Evolutionary conservation across 768 basidiomycete species (phyloP).

Genomic region (Amanita muscaria): DNA sequence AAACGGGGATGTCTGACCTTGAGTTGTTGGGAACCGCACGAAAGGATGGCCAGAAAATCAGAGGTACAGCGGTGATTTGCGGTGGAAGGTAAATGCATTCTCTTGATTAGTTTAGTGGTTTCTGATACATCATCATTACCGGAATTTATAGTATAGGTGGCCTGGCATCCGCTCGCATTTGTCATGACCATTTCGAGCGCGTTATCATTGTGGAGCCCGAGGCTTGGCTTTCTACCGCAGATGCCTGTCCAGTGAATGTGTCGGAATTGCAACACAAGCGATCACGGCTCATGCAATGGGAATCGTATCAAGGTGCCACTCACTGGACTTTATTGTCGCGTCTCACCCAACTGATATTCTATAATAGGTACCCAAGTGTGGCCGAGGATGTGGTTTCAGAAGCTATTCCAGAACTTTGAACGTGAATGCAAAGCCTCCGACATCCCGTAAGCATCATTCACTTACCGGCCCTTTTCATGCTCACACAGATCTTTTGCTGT

Average conservation of each 20-base stretch:
- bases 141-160: neutral
- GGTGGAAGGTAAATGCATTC: neutral
- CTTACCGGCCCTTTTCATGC: no score
- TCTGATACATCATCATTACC: neutral
- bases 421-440: neutral
- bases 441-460: neutral
- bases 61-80: neutral
- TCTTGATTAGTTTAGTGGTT: neutral
- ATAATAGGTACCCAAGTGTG: neutral
- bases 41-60: neutral
- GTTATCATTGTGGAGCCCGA: constrained; percentile 1
- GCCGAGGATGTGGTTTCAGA: neutral
- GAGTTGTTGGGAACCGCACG: neutral
- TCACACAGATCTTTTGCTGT: no score
- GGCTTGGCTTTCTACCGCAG: neutral
- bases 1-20: neutral
- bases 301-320: neutral
- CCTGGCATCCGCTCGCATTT: neutral
- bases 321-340: no score
- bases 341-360: neutral
- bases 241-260: neutral
- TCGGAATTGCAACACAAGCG: neutral
- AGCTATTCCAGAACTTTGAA: neutral
- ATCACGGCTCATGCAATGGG: neutral
- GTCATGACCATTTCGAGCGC: neutral